Evolutionary conservation across 305 asterid species (phyloP).

Genomic region (Euphrasia arctica): DNA sequence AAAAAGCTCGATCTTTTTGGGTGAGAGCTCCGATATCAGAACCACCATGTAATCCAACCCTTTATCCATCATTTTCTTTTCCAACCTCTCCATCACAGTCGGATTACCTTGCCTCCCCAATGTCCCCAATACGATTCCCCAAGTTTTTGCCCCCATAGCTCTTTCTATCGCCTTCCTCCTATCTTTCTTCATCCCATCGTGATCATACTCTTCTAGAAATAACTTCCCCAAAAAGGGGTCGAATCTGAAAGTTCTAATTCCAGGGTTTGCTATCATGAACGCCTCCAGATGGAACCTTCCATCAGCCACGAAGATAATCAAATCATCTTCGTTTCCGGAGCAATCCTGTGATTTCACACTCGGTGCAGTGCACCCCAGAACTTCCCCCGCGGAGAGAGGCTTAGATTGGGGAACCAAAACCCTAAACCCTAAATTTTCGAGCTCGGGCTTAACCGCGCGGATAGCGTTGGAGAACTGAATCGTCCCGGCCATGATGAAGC

Average conservation of each 20-base stretch:
- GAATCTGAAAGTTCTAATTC: slow-evolving; percentile 59
- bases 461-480: slow-evolving; percentile 81
- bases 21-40: slow-evolving; percentile 89
- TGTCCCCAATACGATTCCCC: slow-evolving; percentile 91
- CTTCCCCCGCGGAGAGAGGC: slow-evolving; percentile 95
- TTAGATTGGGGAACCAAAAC: slow-evolving; percentile 80
- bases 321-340: slow-evolving; percentile 33
- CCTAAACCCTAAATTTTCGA: slow-evolving; percentile 78
- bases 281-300: slow-evolving; percentile 98
- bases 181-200: slow-evolving; percentile 85
- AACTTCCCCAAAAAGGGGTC: slow-evolving; percentile 84
- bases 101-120: slow-evolving; percentile 94
- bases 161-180: slow-evolving; percentile 73
- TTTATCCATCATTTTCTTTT: slow-evolving; percentile 73
- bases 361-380: slow-evolving; percentile 95
- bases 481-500: slow-evolving; percentile 83
- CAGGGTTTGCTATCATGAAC: slow-evolving; percentile 93
- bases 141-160: slow-evolving; percentile 58
- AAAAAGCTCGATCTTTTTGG: slow-evolving; percentile 65
- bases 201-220: slow-evolving; percentile 91
- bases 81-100: slow-evolving; percentile 66
- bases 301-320: slow-evolving; percentile 82
- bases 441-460: slow-evolving; percentile 77
- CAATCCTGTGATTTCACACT: slow-evolving; percentile 41
- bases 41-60: slow-evolving; percentile 71